phyloP scores from a whole-genome alignment of 2,329 filamentous ascomycete species.

The Geoglossum cookeanum region DNA sequence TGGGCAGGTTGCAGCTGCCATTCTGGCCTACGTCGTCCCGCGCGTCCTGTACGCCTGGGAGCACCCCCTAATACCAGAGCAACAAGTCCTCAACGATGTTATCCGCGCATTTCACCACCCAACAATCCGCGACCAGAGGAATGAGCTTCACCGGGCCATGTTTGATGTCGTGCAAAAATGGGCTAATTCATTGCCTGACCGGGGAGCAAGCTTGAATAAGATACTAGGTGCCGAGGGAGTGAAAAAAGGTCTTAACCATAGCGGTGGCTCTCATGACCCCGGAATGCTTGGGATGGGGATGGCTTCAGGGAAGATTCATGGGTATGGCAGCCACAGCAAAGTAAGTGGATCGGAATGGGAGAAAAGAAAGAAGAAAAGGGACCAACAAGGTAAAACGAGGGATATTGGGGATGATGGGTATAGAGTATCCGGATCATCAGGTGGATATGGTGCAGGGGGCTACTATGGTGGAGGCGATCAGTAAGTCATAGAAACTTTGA shows the following conservation, averaged over 20 bases:
- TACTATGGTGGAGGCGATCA: background rate
- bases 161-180: slow-evolving; percentile 69
- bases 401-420: background rate
- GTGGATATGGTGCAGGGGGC: background rate
- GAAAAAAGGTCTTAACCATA: slow-evolving; percentile 35
- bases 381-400: background rate
- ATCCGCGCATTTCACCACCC: slow-evolving; percentile 81
- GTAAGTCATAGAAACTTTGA: background rate
- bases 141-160: slow-evolving; percentile 77
- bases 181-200: slow-evolving; percentile 50
- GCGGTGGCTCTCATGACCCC: slow-evolving; percentile 17
- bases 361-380: background rate
- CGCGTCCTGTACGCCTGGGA: slow-evolving; percentile 88
- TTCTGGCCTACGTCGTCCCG: slow-evolving; percentile 73
- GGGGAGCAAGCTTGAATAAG: slow-evolving; percentile 46
- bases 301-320: background rate
- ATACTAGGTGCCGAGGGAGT: slow-evolving; percentile 74
- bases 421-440: background rate
- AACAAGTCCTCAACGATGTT: slow-evolving; percentile 69
- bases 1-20: slow-evolving; percentile 51
- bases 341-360: background rate
- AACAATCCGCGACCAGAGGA: slow-evolving; percentile 50
- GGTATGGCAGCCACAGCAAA: background rate
- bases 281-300: slow-evolving; percentile 11
- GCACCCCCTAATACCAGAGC: slow-evolving; percentile 60